Conservation (phyloP, 2,329 filamentous ascomycete genomes). For the Curvularia eragrostidis region DNA sequence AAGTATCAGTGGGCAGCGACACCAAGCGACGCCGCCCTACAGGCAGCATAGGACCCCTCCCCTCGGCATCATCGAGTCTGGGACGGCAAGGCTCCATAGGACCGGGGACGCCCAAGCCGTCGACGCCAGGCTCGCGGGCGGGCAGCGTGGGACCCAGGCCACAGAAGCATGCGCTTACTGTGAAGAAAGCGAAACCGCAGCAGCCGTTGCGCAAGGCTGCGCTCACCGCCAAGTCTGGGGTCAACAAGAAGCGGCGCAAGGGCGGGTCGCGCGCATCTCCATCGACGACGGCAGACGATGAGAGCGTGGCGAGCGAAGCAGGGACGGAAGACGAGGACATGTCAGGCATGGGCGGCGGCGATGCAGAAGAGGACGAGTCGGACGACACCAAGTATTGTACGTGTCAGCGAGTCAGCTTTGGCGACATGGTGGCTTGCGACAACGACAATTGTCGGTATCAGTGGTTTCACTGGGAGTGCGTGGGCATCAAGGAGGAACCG, state of each 20-base stretch:
- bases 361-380: slow-evolving; percentile 68
- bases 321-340: slow-evolving; percentile 57
- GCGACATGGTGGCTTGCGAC: slow-evolving; percentile 89
- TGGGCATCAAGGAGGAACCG: slow-evolving; percentile 58
- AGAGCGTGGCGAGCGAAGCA: slow-evolving; percentile 59
- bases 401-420: slow-evolving; percentile 83
- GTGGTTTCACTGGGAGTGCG: slow-evolving; percentile 83
- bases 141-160: slow-evolving; percentile 64
- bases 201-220: slow-evolving; percentile 52
- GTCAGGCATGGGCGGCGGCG: slow-evolving; percentile 55
- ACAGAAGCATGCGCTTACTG: slow-evolving; percentile 55
- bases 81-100: slow-evolving; percentile 66
- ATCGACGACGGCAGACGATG: slow-evolving; percentile 58
- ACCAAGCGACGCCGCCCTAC: slow-evolving; percentile 67
- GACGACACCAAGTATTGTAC: slow-evolving; percentile 81
- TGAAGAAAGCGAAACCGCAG: slow-evolving; percentile 64
- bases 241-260: slow-evolving; percentile 49
- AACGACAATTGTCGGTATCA: slow-evolving; percentile 81
- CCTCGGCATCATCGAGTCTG: slow-evolving; percentile 61
- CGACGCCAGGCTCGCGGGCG: slow-evolving; percentile 62
- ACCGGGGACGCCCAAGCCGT: slow-evolving; percentile 67
- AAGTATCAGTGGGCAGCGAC: slow-evolving; percentile 62
- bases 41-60: slow-evolving; percentile 60
- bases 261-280: slow-evolving; percentile 49
- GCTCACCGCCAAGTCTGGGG: slow-evolving; percentile 44